Percentiles rank a stretch among this genome's conserved stretches.
These are phyloP conservation scores for Nemania diffusa DNA, from an alignment of 2,329 filamentous ascomycete species.

Conservation along the genomic window DNA sequence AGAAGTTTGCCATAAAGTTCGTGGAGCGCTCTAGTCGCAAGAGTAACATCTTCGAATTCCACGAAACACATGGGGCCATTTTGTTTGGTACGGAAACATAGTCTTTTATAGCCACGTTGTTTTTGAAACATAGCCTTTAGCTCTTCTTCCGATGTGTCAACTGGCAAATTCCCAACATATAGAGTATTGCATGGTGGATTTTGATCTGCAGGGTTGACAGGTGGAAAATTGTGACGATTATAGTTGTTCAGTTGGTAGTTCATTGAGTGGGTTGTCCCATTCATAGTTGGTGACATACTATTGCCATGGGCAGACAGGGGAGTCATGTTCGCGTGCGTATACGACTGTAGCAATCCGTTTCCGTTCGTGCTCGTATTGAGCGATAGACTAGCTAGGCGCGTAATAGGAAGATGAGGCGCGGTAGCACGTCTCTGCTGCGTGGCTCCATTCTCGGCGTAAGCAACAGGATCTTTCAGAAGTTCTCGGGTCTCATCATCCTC, in stretches of 20 bases:
- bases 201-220: conserved; percentile 93
- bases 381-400: conserved; percentile 75
- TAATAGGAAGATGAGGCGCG: conserved; percentile 75
- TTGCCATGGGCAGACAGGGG: conserved; percentile 55
- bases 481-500: conserved; percentile 77
- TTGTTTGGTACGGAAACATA: conserved; percentile 93
- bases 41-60: conserved; percentile 93
- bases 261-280: conserved; percentile 55
- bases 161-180: conserved; percentile 95
- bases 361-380: conserved; percentile 72
- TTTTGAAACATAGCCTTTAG: conserved; percentile 93
- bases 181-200: conserved; percentile 98
- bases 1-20: conserved; percentile 88
- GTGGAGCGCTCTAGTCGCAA: conserved; percentile 88
- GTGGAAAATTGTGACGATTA: conserved; percentile 76
- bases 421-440: conserved; percentile 72
- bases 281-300: conserved; percentile 69
- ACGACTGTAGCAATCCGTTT: conserved; percentile 65
- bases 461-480: conserved; percentile 77
- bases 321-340: conserved; percentile 52
- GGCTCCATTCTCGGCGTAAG: conserved; percentile 77
- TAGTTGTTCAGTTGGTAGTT: conserved; percentile 66
- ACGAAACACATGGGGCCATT: conserved; percentile 99
- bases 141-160: conserved; percentile 94
- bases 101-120: conserved; percentile 91